Evolutionary conservation across 805 yeast species (phyloP).

Genomic region (Candida ascalaphidarum): DNA sequence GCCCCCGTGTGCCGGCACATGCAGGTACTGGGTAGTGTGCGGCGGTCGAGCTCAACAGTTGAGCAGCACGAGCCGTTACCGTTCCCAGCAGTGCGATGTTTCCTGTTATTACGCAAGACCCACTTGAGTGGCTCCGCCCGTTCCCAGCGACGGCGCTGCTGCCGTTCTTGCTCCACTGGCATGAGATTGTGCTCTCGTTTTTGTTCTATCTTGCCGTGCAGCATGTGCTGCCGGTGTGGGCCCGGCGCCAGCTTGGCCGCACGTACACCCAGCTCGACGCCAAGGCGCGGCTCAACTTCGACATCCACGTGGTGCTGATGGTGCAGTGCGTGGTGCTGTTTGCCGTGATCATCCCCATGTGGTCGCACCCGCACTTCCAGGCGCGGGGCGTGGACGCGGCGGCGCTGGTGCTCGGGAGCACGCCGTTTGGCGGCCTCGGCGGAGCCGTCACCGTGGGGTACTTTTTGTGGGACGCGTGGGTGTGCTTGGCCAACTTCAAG

Average conservation of each 20-base stretch:
- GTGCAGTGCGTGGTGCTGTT: slow-evolving; percentile 71
- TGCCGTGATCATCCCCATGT: slow-evolving; percentile 52
- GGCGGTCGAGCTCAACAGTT: no score
- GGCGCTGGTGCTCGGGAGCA: slow-evolving; percentile 47
- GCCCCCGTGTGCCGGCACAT: no score
- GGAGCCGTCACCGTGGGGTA: slow-evolving; percentile 73
- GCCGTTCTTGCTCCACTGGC: slow-evolving; percentile 51
- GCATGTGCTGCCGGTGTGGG: slow-evolving; percentile 42
- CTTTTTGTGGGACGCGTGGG: slow-evolving; percentile 80
- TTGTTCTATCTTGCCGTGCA: slow-evolving; percentile 52
- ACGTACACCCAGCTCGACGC: slow-evolving; percentile 40
- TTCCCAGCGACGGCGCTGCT: slow-evolving; percentile 37
- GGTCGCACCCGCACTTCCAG: slow-evolving; percentile 42
- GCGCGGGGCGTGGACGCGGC: slow-evolving; percentile 33
- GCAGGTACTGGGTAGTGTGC: no score
- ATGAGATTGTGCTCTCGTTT: slow-evolving; percentile 59
- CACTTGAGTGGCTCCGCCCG: slow-evolving; percentile 36
- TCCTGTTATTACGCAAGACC: slow-evolving; percentile 29
- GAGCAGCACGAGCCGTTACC: no score
- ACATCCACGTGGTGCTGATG: slow-evolving; percentile 85
- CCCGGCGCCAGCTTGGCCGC: slow-evolving; percentile 41
- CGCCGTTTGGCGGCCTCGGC: slow-evolving; percentile 70
- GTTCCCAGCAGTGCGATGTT: slow-evolving; percentile 1
- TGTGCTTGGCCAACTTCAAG: slow-evolving; percentile 55
- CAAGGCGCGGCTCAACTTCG: slow-evolving; percentile 62